Evolutionary conservation across 1,284 basidiomycete species (phyloP).

Genomic region (Microbotryum lychnidis-dioicae): DNA sequence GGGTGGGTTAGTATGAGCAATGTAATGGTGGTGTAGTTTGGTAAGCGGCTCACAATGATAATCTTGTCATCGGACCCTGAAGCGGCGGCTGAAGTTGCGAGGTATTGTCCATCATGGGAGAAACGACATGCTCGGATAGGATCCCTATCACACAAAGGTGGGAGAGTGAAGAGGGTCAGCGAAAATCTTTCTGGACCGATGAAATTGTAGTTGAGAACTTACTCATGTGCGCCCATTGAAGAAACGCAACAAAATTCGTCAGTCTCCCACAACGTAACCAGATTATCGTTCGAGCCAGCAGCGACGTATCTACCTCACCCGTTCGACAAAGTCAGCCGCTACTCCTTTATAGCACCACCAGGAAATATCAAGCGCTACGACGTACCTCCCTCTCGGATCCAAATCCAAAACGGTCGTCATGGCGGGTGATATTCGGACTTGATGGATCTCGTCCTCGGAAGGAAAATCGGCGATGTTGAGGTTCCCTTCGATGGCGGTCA

Average conservation of each 20-base stretch:
- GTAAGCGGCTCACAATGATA: slow-evolving; percentile 15
- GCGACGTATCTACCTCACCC: slow-evolving; percentile 15
- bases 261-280: slow-evolving; percentile 29
- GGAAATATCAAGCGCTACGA: neutral
- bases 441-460: slow-evolving; percentile 7
- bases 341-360: neutral
- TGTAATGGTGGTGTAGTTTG: neutral
- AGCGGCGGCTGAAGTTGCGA: slow-evolving; percentile 16
- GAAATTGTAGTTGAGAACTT: neutral
- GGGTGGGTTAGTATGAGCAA: neutral
- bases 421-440: slow-evolving; percentile 6
- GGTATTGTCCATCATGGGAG: slow-evolving; percentile 24
- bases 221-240: slow-evolving; percentile 25
- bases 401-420: slow-evolving; percentile 17
- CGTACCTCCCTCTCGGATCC: slow-evolving; percentile 25
- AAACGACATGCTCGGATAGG: slow-evolving; percentile 16
- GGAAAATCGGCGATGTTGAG: slow-evolving; percentile 15
- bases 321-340: neutral
- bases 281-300: slow-evolving; percentile 25
- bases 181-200: too few species aligned
- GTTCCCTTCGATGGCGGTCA: slow-evolving; percentile 14
- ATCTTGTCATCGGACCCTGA: slow-evolving; percentile 8
- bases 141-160: slow-evolving; percentile 5
- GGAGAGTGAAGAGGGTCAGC: too few species aligned
- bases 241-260: slow-evolving; percentile 21